phyloP scores from a whole-genome alignment of 2,329 filamentous ascomycete genomes.

The Pseudogymnoascus pannorum region DNA sequence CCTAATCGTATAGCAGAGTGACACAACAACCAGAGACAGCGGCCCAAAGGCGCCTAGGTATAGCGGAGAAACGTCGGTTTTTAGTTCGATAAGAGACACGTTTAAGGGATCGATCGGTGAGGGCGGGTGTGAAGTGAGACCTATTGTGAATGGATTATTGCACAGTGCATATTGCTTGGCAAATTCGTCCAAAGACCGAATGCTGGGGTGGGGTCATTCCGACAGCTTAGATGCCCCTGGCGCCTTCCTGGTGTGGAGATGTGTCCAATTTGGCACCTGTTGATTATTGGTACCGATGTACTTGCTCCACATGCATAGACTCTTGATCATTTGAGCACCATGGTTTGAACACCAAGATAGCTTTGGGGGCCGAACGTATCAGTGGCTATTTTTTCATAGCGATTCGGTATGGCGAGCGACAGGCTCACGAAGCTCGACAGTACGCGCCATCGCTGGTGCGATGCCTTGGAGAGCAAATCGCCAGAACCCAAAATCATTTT shows the following conservation, averaged over 20 bases:
- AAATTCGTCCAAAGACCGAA: neutral
- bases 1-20: neutral
- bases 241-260: conserved; percentile 7
- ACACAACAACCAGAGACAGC: neutral
- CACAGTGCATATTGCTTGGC: conserved; percentile 3
- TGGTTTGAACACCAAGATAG: neutral
- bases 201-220: neutral
- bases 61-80: neutral
- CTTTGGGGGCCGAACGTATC: neutral
- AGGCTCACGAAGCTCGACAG: neutral
- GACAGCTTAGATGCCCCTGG: neutral
- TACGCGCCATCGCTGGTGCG: neutral
- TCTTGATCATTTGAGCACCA: conserved; percentile 6
- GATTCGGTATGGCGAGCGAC: neutral
- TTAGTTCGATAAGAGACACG: neutral
- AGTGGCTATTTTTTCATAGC: neutral
- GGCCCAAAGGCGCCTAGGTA: neutral
- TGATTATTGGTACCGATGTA: conserved; percentile 7
- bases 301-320: conserved; percentile 3
- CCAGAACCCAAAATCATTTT: neutral
- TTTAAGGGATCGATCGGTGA: conserved; percentile 6
- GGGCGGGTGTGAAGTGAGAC: neutral
- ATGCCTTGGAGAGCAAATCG: neutral
- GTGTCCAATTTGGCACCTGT: conserved; percentile 8
- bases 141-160: conserved; percentile 4